A percentile compares a stretch with the other conserved stretches of the same genome.
Evolutionary conservation across 768 basidiomycete species (phyloP).

Genomic region (Glaciozyma antarctica): DNA sequence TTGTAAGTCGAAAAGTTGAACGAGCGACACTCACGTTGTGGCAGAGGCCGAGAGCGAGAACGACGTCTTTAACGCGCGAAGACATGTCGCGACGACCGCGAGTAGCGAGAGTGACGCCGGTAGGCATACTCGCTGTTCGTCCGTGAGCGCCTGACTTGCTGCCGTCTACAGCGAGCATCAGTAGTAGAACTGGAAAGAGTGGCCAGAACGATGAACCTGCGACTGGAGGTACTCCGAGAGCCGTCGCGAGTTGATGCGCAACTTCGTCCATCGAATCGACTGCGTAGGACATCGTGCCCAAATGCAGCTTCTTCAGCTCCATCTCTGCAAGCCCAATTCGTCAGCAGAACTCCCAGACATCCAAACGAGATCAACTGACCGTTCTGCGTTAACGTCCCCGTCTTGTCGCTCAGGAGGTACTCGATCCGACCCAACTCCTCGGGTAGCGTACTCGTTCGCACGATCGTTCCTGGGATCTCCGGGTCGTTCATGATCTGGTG

Average conservation of each 20-base stretch:
- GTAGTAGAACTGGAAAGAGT: background rate
- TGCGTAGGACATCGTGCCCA: constrained; percentile 97
- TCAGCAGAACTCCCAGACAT: background rate
- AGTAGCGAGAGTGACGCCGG: constrained; percentile 71
- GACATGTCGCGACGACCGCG: constrained; percentile 91
- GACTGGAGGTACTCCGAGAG: constrained; percentile 63
- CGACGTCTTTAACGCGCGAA: constrained; percentile 80
- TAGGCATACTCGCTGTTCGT: constrained; percentile 45
- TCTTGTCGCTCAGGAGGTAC: constrained; percentile 94
- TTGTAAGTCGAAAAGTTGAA: background rate
- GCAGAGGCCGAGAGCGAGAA: constrained; percentile 84
- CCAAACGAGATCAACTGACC: constrained; percentile 47
- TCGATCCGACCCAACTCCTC: constrained; percentile 93
- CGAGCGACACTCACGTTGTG: constrained; percentile 62
- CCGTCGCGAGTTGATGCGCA: constrained; percentile 73
- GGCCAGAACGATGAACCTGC: constrained; percentile 42
- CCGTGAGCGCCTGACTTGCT: background rate
- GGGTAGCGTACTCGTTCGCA: constrained; percentile 91
- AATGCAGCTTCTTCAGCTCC: constrained; percentile 98
- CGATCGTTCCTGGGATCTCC: constrained; percentile 91
- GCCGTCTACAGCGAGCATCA: constrained; percentile 19
- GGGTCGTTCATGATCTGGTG: constrained; percentile 85
- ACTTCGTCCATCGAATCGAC: constrained; percentile 99
- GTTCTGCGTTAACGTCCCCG: constrained; percentile 94
- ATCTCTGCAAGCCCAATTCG: constrained; percentile 55